Conservation (phyloP, 2,329 filamentous ascomycete genomes). For the Fusarium austroafricanum region DNA sequence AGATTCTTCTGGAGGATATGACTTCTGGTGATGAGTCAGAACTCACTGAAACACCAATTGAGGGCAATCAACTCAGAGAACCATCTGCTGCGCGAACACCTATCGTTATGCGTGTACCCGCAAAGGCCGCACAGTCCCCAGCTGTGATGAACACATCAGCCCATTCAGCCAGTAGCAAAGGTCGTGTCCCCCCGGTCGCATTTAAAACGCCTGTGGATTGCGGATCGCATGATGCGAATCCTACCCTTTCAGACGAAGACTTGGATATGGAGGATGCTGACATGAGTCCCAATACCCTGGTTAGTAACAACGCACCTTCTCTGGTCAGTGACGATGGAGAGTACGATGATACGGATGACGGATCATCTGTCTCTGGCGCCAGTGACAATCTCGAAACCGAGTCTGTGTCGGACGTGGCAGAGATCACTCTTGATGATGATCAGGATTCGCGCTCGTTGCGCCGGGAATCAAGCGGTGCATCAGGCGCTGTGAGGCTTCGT, state of each 20-base stretch:
- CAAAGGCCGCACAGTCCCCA: constrained; percentile 67
- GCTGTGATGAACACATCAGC: constrained; percentile 53
- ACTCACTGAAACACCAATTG: constrained; percentile 40
- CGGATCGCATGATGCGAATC: neutral
- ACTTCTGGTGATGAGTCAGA: constrained; percentile 68
- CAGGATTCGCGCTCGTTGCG: constrained; percentile 60
- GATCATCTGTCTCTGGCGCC: constrained; percentile 68
- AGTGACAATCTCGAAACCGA: constrained; percentile 69
- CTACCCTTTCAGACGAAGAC: constrained; percentile 57
- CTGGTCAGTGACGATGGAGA: constrained; percentile 85
- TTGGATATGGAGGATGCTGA: constrained; percentile 68
- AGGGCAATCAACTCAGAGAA: constrained; percentile 20
- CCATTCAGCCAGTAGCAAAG: constrained; percentile 70
- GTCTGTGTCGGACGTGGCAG: constrained; percentile 69
- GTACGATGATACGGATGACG: constrained; percentile 77
- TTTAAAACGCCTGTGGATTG: constrained; percentile 52
- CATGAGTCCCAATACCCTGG: constrained; percentile 74
- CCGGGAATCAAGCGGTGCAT: constrained; percentile 57
- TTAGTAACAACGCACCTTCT: constrained; percentile 82
- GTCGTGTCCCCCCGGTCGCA: constrained; percentile 55
- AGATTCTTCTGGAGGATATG: constrained; percentile 61
- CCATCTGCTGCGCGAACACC: constrained; percentile 49
- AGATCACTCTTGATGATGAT: constrained; percentile 71
- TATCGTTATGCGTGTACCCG: constrained; percentile 69
- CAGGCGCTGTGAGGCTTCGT: constrained; percentile 61